Evolutionary conservation across 2,329 filamentous ascomycete genomes (phyloP).

Genomic region (Aureobasidium sp.): DNA sequence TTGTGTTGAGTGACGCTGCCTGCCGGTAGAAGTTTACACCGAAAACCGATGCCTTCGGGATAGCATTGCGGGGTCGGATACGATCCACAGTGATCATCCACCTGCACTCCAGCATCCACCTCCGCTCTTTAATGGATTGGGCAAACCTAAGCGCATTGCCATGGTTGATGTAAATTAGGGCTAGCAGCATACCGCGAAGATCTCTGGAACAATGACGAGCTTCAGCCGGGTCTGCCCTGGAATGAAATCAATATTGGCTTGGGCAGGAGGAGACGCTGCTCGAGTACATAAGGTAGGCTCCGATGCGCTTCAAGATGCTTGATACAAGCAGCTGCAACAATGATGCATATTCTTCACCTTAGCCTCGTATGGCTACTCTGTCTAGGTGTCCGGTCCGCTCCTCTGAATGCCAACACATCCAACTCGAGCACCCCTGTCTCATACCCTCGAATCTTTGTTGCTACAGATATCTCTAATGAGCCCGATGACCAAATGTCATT

Average conservation of each 20-base stretch:
- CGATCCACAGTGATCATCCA: neutral
- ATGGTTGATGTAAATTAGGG: neutral
- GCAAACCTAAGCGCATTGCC: neutral
- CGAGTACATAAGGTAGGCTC: neutral
- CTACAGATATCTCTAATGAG: constrained; percentile 26
- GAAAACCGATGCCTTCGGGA: neutral
- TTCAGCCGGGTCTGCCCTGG: neutral
- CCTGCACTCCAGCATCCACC: neutral
- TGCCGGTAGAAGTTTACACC: neutral
- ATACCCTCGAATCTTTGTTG: constrained; percentile 22
- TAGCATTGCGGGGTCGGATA: neutral
- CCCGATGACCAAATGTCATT: constrained; percentile 25
- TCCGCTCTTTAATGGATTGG: neutral
- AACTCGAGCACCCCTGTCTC: neutral
- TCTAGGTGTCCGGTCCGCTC: neutral
- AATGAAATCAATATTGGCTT: neutral
- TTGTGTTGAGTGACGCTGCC: neutral
- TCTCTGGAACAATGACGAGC: neutral
- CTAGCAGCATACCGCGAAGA: neutral
- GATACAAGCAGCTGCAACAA: neutral
- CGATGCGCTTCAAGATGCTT: neutral
- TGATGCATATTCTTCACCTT: neutral
- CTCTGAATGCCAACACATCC: neutral
- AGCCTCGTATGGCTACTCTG: neutral
- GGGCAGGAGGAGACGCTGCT: neutral